Evolutionary conservation across 148 eudicot species (phyloP), one percentile per base, ranked within the genome.

Genomic region (Polygonum aviculare): DNA sequence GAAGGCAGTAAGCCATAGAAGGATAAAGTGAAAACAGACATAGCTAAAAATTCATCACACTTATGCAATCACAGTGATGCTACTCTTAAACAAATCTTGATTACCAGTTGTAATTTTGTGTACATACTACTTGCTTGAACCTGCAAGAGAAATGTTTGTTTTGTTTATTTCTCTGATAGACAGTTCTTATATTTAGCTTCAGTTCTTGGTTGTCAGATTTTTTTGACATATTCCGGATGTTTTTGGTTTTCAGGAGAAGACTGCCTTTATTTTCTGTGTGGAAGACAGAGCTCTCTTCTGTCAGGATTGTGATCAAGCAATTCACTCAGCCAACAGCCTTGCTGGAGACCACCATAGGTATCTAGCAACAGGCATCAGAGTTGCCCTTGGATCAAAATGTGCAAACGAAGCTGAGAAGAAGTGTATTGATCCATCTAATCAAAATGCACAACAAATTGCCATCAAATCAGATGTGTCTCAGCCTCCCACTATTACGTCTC

Each of bases 201-300:
- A 21, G 26, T 19, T 8, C 12, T n/a, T 19, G 31, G 47, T 6
- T 44, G 47, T 7, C 41, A 39, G 41, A 39, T 4, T 4, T 39
- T 39, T 39, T 39, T 21, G 21, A 41, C 70, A 60, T 81, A 70
- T 49, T 84, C 33, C 44, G 40, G 14, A 67, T 69, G n/a, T 47
- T 59, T 12, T 40, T 48, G 71, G 5, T 21, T 26, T 78, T 55
- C 79, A 94, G 98, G 98, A 95, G 77, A 95, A 91, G 74, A 73
- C 99, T 12, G 99, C 99, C 31, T 95, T 95, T 78, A 95, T 95
- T 22, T 95, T 95, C 88, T 95, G 99, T 69, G 97, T 95, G 33
- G 99, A 95, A 81, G 99, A 95, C 81, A 86, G 97, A 81, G 99
- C 99, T 50, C 89, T 92, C 59, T 93, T 91, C 49, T 95, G 99